Percentiles rank a stretch among this genome's conserved stretches.
These are phyloP conservation scores for Paecilomyces sp. DNA, from an alignment of 2,329 filamentous ascomycete genomes.

Conservation along the genomic window DNA sequence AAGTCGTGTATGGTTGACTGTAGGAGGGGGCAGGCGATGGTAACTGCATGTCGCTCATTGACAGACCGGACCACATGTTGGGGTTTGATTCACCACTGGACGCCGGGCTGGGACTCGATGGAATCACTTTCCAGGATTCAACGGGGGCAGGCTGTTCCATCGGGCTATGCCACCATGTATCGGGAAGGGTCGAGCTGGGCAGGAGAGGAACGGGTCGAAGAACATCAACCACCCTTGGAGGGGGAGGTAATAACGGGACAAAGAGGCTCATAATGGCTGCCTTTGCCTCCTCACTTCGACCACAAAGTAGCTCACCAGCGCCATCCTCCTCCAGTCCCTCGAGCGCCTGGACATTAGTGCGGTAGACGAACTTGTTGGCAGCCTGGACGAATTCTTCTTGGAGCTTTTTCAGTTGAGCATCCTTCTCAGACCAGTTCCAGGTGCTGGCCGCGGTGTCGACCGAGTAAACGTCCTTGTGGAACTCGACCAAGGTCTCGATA, in stretches of 20 bases:
- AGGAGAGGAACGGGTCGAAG: slow-evolving; percentile 79
- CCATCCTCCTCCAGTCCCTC: slow-evolving; percentile 97
- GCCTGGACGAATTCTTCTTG: slow-evolving; percentile 96
- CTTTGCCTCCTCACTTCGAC: slow-evolving; percentile 91
- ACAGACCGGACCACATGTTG: slow-evolving; percentile 73
- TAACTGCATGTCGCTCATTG: slow-evolving; percentile 64
- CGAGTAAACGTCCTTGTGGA: slow-evolving; percentile 93
- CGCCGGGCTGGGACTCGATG: slow-evolving; percentile 72
- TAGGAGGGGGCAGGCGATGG: slow-evolving; percentile 74
- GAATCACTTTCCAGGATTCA: slow-evolving; percentile 84
- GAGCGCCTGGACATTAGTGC: slow-evolving; percentile 77
- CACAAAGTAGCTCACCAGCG: slow-evolving; percentile 83
- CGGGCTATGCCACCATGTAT: slow-evolving; percentile 74
- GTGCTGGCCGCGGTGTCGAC: slow-evolving; percentile 82
- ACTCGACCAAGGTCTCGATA: slow-evolving; percentile 87
- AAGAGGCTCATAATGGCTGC: slow-evolving; percentile 75
- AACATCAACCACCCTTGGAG: slow-evolving; percentile 81
- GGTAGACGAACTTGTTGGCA: slow-evolving; percentile 94
- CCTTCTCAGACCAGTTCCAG: slow-evolving; percentile 95
- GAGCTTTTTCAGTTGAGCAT: slow-evolving; percentile 90
- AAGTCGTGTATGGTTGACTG: slow-evolving; percentile 69
- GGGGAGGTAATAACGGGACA: slow-evolving; percentile 75
- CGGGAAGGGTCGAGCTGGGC: slow-evolving; percentile 68
- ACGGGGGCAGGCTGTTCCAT: slow-evolving; percentile 63
- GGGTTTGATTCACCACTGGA: slow-evolving; percentile 66